Evolutionary conservation across 306 rosid genomes (phyloP).

Genomic region (Styphnolobium japonicum): DNA sequence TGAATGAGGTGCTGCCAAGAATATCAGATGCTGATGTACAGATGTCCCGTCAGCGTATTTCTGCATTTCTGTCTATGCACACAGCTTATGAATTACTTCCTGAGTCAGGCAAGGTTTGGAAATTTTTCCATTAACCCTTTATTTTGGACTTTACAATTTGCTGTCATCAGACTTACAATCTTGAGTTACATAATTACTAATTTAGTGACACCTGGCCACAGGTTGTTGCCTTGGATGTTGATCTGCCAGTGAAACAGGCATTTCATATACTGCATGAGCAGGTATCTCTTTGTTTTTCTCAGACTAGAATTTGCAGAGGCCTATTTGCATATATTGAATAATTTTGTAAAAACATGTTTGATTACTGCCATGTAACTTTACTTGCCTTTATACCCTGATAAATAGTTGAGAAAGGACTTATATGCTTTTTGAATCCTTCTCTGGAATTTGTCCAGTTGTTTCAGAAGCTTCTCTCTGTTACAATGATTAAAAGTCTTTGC

Average conservation of each 20-base stretch:
- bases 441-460: neutral
- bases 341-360: neutral
- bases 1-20: constrained; percentile 57
- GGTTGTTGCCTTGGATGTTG: constrained; percentile 90
- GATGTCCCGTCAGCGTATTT: constrained; percentile 68
- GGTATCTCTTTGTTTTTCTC: constrained; percentile 35
- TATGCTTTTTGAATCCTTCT: constrained; percentile 5
- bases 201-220: constrained; percentile 30
- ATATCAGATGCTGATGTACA: constrained; percentile 76
- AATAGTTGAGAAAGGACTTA: neutral
- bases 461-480: neutral
- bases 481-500: constrained; percentile 6
- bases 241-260: constrained; percentile 90
- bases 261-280: constrained; percentile 92
- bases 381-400: neutral
- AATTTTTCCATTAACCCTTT: constrained; percentile 32
- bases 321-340: constrained; percentile 16
- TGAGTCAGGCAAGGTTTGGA: constrained; percentile 97
- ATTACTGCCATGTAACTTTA: neutral
- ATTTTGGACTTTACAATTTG: constrained; percentile 20
- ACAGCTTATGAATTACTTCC: constrained; percentile 88
- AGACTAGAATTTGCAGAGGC: neutral
- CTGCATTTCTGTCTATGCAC: constrained; percentile 68
- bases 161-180: constrained; percentile 2
- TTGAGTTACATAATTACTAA: constrained; percentile 5